Conservation (phyloP, 441 rosid genomes). For the Euphorbia corollata region DNA sequence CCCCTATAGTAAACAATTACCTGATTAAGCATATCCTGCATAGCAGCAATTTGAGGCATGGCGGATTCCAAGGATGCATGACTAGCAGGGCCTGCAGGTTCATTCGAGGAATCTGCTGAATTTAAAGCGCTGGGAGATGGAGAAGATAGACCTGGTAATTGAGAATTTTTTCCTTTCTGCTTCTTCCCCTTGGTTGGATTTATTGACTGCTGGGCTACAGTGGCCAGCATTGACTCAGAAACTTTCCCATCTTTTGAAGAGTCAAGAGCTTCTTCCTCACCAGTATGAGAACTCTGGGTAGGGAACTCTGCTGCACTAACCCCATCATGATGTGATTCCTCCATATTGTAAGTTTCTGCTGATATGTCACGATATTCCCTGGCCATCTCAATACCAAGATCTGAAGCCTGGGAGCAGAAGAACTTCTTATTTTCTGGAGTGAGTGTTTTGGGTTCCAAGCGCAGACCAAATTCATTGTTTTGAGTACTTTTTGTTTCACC, state of each 20-base stretch:
- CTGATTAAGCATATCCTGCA: slow-evolving; percentile 72
- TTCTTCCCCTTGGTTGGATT: slow-evolving; percentile 49
- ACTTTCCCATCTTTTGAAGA: slow-evolving; percentile 40
- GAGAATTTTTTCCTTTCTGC: slow-evolving; percentile 50
- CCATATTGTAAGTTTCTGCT: slow-evolving; percentile 36
- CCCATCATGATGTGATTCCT: slow-evolving; percentile 29
- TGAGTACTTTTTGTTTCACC: slow-evolving; percentile 40
- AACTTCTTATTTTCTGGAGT: slow-evolving; percentile 35
- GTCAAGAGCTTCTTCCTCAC: slow-evolving; percentile 36
- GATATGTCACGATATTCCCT: slow-evolving; percentile 42
- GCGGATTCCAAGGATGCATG: slow-evolving; percentile 31
- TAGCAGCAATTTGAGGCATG: slow-evolving; percentile 40
- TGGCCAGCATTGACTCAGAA: slow-evolving; percentile 33
- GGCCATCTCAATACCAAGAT: slow-evolving; percentile 49
- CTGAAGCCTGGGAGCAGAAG: slow-evolving; percentile 63
- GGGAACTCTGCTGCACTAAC: slow-evolving; percentile 28
- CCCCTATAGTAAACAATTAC: slow-evolving; percentile 28
- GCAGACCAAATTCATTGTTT: slow-evolving; percentile 40
- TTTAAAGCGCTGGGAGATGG: slow-evolving; percentile 46
- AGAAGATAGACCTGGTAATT: slow-evolving; percentile 40
- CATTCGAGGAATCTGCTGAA: slow-evolving; percentile 44
- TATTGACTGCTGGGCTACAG: slow-evolving; percentile 30
- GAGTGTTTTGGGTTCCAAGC: slow-evolving; percentile 32
- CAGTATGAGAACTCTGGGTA: slow-evolving; percentile 31
- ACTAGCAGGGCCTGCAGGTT: slow-evolving; percentile 35